A percentile compares a stretch with the other conserved stretches of the same genome.
These are phyloP conservation scores for Hypoxylon intermedium DNA, from an alignment of 495 filamentous ascomycete species.

Conservation along the genomic window DNA sequence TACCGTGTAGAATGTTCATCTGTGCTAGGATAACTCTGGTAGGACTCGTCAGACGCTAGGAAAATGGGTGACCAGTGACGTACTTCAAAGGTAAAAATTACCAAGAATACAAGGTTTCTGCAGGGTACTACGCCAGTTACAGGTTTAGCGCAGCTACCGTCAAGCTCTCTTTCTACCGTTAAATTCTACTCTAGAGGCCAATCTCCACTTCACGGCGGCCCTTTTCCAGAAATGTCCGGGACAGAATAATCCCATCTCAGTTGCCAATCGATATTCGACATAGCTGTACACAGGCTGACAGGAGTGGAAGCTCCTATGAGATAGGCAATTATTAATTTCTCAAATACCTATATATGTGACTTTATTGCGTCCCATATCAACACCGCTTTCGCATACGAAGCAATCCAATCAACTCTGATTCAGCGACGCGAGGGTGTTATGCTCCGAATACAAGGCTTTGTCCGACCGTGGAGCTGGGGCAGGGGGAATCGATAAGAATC, in stretches of 20 bases:
- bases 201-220: no score
- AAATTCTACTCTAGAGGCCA: no score
- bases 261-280: constrained; percentile 13
- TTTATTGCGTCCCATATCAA: constrained; percentile 18
- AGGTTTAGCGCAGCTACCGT: no score
- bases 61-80: constrained; percentile 32
- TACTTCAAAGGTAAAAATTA: constrained; percentile 27
- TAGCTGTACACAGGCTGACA: background rate
- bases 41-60: constrained; percentile 21
- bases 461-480: background rate
- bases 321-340: no score
- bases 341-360: constrained; percentile 11
- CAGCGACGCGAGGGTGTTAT: constrained; percentile 9
- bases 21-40: constrained; percentile 15
- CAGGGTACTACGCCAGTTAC: no score
- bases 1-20: constrained; percentile 9
- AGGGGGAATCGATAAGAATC: constrained; percentile 19
- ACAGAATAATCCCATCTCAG: constrained; percentile 10
- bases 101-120: constrained; percentile 33
- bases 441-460: constrained; percentile 22
- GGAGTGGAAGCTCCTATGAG: constrained; percentile 18
- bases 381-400: background rate
- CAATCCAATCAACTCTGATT: background rate
- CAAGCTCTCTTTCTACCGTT: no score
- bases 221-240: no score